Percentiles rank a stretch among this genome's conserved stretches.
These are phyloP conservation scores for Isatis tinctoria DNA, from an alignment of 345 rosid species.

Conservation along the genomic window DNA sequence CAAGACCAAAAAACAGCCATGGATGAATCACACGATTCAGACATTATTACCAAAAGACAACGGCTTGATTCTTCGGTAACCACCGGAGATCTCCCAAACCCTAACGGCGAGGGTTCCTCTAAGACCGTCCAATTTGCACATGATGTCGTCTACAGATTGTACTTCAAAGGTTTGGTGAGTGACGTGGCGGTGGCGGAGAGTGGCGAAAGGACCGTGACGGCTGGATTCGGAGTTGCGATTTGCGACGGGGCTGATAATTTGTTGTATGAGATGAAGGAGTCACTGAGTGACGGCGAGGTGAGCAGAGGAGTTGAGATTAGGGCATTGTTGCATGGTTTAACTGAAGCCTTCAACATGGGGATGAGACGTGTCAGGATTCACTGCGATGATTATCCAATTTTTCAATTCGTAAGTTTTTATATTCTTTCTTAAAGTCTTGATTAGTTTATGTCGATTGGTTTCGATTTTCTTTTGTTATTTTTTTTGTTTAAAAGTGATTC, in stretches of 20 bases:
- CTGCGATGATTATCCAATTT: not conserved
- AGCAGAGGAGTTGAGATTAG: not conserved
- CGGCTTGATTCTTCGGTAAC: not conserved
- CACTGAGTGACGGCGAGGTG: not conserved
- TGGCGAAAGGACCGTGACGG: not conserved
- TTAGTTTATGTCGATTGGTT: not conserved
- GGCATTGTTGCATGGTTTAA: not conserved
- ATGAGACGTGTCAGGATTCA: not conserved
- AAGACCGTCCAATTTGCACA: not conserved
- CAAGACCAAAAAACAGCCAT: not conserved
- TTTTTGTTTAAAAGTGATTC: no score
- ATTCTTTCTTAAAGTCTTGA: not conserved
- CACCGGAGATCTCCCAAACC: not conserved
- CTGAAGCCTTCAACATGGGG: not conserved
- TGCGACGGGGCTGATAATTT: not conserved
- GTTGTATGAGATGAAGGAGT: not conserved
- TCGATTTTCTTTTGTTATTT: not conserved
- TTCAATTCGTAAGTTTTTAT: not conserved
- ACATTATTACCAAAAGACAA: not conserved
- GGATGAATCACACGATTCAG: not conserved
- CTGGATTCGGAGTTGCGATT: not conserved
- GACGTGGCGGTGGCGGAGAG: not conserved
- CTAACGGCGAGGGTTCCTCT: not conserved
- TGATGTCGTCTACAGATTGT: not conserved
- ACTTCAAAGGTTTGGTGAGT: conserved; percentile 15